A percentile compares a stretch with the other conserved stretches of the same genome.
Conservation (phyloP, 495 filamentous ascomycete species). For the Venustampulla echinocandica region DNA sequence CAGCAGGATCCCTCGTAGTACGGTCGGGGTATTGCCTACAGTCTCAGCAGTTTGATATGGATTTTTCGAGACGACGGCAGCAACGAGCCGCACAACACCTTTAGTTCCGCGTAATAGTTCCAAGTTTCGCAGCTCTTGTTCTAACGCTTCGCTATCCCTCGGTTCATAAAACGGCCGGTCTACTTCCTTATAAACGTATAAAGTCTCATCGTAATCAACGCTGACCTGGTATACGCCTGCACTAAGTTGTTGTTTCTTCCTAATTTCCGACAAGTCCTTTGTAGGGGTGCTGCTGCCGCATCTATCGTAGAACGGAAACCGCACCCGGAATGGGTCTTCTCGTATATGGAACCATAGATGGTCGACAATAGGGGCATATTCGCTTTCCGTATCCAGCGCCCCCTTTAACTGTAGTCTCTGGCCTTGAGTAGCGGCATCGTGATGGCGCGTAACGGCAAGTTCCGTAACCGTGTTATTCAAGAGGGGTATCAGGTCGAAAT, state of each 20-base stretch:
- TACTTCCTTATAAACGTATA: slow-evolving; percentile 14
- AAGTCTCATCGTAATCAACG: slow-evolving; percentile 6
- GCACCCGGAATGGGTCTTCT: slow-evolving; percentile 15
- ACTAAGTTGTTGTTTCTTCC: slow-evolving; percentile 4
- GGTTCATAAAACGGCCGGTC: slow-evolving; percentile 8
- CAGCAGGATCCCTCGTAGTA: slow-evolving; percentile 14
- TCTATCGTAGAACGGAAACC: slow-evolving; percentile 6
- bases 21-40: slow-evolving; percentile 1
- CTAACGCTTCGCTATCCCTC: slow-evolving; percentile 11
- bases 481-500: slow-evolving; percentile 8
- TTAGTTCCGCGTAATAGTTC: slow-evolving; percentile 12
- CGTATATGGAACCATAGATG: slow-evolving; percentile 10
- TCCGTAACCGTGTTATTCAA: slow-evolving; percentile 1
- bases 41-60: slow-evolving; percentile 11
- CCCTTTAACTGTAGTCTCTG: slow-evolving; percentile 6
- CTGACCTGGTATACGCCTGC: neutral
- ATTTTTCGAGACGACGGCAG: slow-evolving; percentile 12
- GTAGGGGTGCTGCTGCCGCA: slow-evolving; percentile 1
- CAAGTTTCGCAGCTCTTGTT: slow-evolving; percentile 16
- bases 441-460: slow-evolving; percentile 9
- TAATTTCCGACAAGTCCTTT: slow-evolving; percentile 6
- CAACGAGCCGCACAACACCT: slow-evolving; percentile 7
- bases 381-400: slow-evolving; percentile 4
- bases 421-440: slow-evolving; percentile 5
- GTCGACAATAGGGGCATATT: slow-evolving; percentile 5